Conservation (phyloP, 2,329 filamentous ascomycete genomes). For the Xylariaceae sp. region DNA sequence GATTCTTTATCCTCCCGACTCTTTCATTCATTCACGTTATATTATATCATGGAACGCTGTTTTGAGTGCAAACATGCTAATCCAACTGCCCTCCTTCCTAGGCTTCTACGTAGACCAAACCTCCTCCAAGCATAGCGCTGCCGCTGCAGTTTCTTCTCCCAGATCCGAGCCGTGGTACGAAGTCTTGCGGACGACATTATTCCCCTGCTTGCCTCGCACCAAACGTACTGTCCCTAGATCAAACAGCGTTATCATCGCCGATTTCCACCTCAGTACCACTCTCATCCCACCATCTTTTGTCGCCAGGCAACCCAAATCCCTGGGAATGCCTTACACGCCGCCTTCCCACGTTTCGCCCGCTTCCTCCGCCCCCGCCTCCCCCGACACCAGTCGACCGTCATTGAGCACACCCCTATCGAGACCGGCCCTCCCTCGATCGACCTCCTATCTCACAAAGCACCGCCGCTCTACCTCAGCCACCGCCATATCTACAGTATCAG, state of each 20-base stretch:
- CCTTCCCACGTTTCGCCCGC: constrained; percentile 63
- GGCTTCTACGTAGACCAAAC: constrained; percentile 27
- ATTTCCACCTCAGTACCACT: constrained; percentile 19
- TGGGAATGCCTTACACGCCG: constrained; percentile 82
- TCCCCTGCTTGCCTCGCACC: constrained; percentile 28
- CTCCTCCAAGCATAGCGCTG: constrained; percentile 20
- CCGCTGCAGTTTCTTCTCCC: constrained; percentile 14
- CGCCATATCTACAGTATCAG: constrained; percentile 24
- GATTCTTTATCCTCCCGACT: background rate
- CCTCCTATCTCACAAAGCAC: constrained; percentile 61
- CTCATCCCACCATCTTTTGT: constrained; percentile 23
- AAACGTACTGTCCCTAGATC: constrained; percentile 25
- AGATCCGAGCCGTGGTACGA: constrained; percentile 26
- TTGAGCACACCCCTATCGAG: constrained; percentile 37
- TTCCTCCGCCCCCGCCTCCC: constrained; percentile 53
- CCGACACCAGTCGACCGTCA: constrained; percentile 54
- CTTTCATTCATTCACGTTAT: background rate
- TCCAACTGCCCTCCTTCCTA: constrained; percentile 27
- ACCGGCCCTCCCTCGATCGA: constrained; percentile 56
- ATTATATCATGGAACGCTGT: constrained; percentile 28
- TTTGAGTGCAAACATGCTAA: constrained; percentile 29
- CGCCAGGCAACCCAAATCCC: constrained; percentile 29
- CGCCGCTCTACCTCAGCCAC: constrained; percentile 51
- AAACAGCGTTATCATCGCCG: constrained; percentile 25
- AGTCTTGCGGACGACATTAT: constrained; percentile 26